Conservation (phyloP, 805 yeast genomes). For the Barnettozyma californica region DNA sequence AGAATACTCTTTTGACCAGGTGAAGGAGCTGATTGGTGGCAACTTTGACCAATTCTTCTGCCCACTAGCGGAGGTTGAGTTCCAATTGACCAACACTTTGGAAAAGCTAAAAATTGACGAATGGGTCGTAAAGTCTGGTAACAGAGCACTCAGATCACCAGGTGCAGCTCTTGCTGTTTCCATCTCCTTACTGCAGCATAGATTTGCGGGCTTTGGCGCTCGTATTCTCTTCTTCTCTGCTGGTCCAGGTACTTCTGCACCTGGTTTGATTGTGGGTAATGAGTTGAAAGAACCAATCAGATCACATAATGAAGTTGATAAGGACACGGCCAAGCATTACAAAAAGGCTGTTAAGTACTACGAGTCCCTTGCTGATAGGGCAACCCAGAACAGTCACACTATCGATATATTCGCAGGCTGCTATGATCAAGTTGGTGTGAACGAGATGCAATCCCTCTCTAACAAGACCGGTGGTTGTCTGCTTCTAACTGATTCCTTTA, state of each 20-base stretch:
- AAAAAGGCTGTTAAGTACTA: constrained; percentile 82
- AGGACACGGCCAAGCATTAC: constrained; percentile 82
- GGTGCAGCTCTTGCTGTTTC: constrained; percentile 92
- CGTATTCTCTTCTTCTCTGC: constrained; percentile 87
- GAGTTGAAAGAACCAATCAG: constrained; percentile 94
- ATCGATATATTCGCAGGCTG: constrained; percentile 92
- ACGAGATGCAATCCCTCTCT: constrained; percentile 84
- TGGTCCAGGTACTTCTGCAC: constrained; percentile 92
- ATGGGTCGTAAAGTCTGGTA: constrained; percentile 83
- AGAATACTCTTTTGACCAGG: constrained; percentile 56
- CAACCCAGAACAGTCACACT: constrained; percentile 68
- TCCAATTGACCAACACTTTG: constrained; percentile 70
- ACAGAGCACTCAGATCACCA: constrained; percentile 84
- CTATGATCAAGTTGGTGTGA: constrained; percentile 92
- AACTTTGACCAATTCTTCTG: constrained; percentile 57
- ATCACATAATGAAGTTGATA: constrained; percentile 94
- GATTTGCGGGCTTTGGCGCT: constrained; percentile 82
- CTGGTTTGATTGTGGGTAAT: constrained; percentile 89
- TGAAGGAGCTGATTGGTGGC: constrained; percentile 51
- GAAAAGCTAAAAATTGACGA: constrained; percentile 76
- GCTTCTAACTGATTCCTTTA: constrained; percentile 86
- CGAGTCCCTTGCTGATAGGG: constrained; percentile 65
- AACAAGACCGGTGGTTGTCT: constrained; percentile 88
- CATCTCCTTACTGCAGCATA: constrained; percentile 69
- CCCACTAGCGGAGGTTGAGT: constrained; percentile 75